Base-by-base conservation (phyloP, 164 flowering plant genomes). In the Dillenia turbinata region DNA sequence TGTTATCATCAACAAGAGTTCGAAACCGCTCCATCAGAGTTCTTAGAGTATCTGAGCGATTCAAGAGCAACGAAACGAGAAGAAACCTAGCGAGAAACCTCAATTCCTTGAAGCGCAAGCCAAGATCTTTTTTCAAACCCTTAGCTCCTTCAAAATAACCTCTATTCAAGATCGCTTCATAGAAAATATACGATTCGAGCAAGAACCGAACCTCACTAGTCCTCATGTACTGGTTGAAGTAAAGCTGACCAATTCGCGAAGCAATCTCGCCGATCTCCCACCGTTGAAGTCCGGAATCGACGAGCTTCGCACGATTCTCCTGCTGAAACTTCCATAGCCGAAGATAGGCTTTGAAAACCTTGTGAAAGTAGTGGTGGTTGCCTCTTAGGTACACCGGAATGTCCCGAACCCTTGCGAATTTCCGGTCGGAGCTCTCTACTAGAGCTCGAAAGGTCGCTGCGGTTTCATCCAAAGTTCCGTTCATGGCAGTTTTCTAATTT, bases 231-330 rank as follows among this genome's bases (percentile, higher is more conserved):
- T 91, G 97, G 12, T 77, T 80, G 72, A 78, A 94, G 73, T 94
- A 94, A 3, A 94, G 83, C 84, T 94, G 98, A 17, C 95, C 98
- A 75, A 94, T 94, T 67, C 98, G 82, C 54, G 93, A 86, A 10
- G 98, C 98, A 81, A 94, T 91, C 79, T 94, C 98, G 10, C 98
- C 98, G 62, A 94, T 94, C 53, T 94, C 97, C 93, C 93, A 87
- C 33, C 98, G 80, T 71, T 88, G 83, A 12, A 94, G 75, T 5
- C 98, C 98, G 33, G 89, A 66, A 56, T 73, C 84, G 12, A 88
- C 85, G 14, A 94, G 85, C 67, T 64, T 75, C 16, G 69, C 26
- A 59, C 98, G 77, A 64, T 88, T 70, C 79, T 83, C 83, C 71
- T 87, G 98, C 82, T 94, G 98, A 66, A 67, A 91, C 80, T 84